These are phyloP conservation scores for Stephania japonica DNA, from an alignment of 164 flowering plant genomes.

Conservation along the genomic window DNA sequence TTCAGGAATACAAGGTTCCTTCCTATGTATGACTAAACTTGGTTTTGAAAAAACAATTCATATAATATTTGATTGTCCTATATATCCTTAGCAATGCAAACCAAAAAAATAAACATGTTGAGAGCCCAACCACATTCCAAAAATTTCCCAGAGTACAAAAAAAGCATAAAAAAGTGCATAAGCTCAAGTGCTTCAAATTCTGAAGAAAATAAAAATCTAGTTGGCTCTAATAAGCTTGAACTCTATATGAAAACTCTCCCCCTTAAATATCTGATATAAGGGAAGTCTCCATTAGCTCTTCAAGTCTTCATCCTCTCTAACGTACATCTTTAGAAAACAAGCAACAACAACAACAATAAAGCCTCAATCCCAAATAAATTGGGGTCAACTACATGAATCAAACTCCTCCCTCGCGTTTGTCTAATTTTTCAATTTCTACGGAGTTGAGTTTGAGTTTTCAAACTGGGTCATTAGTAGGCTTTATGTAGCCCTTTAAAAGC, in stretches of 20 bases:
- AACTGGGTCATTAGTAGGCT: no score
- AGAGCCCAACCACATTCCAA: not conserved
- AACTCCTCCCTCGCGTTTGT: no score
- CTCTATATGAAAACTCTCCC: not conserved
- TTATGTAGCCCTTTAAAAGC: no score
- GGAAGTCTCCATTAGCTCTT: not conserved
- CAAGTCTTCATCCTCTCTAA: not conserved
- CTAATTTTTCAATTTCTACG: no score
- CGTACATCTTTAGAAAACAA: not conserved
- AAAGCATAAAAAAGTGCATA: not conserved
- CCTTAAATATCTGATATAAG: not conserved
- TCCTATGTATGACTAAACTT: not conserved
- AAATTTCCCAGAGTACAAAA: not conserved
- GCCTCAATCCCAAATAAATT: no score
- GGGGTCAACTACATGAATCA: no score
- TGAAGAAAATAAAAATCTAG: not conserved
- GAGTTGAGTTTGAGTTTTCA: no score
- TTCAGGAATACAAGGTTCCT: not conserved
- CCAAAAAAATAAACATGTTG: not conserved
- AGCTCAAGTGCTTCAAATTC: not conserved
- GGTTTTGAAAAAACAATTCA: not conserved
- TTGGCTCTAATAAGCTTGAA: not conserved
- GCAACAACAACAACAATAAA: not conserved
- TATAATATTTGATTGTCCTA: not conserved
- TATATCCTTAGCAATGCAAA: not conserved